These are phyloP conservation scores for Fusarium hostae DNA, from an alignment of 2,329 filamentous ascomycete species.

Conservation along the genomic window DNA sequence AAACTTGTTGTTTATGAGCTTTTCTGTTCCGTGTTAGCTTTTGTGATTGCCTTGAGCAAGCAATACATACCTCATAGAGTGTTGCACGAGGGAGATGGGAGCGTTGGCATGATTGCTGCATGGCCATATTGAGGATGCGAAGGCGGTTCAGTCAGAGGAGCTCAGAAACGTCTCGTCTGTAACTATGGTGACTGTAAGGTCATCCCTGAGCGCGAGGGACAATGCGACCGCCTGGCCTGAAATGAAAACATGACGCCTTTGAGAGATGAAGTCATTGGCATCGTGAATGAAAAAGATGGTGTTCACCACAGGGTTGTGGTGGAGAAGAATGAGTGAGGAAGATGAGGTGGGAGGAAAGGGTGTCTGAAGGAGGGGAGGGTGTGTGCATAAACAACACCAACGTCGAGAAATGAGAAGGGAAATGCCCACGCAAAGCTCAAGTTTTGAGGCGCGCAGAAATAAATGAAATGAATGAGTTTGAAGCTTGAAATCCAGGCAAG, in stretches of 20 bases:
- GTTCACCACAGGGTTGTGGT: neutral
- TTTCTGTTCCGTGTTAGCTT: neutral
- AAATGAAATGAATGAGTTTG: neutral
- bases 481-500: neutral
- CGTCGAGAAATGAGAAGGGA: neutral
- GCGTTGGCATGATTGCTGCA: neutral
- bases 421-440: neutral
- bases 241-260: neutral
- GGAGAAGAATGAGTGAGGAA: neutral
- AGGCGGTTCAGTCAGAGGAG: neutral
- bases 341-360: neutral
- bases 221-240: neutral
- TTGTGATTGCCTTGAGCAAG: neutral
- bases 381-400: neutral
- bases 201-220: neutral
- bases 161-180: neutral
- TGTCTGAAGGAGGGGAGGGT: neutral
- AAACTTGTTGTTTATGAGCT: neutral
- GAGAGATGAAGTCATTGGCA: neutral
- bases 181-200: neutral
- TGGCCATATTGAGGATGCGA: neutral
- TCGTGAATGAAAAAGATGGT: neutral
- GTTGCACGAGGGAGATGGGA: neutral
- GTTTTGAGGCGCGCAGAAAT: neutral
- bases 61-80: neutral